These are phyloP conservation scores for Letharia lupina DNA, from an alignment of 495 filamentous ascomycete genomes.

Conservation along the genomic window DNA sequence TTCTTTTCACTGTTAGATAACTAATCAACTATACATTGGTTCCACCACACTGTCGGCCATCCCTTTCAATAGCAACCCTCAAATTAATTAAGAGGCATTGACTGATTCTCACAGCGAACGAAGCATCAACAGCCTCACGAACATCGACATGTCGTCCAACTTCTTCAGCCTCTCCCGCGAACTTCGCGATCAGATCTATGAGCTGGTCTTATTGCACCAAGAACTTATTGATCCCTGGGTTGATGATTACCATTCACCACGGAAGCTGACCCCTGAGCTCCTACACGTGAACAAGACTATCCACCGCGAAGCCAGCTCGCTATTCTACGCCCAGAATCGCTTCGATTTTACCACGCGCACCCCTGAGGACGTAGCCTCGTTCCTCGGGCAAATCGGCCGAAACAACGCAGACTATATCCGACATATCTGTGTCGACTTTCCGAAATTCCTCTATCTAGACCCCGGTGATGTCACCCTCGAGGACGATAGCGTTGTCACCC, in stretches of 20 bases:
- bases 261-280: conserved; percentile 3
- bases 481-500: background rate
- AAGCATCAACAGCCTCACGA: too few relatives aligned
- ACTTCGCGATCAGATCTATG: too few relatives aligned
- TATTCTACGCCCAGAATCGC: conserved; percentile 6
- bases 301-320: conserved; percentile 9
- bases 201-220: too few relatives aligned
- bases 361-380: conserved; percentile 9
- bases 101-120: too few relatives aligned
- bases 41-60: too few relatives aligned
- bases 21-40: too few relatives aligned
- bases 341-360: conserved; percentile 7
- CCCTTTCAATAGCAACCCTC: too few relatives aligned
- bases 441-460: conserved; percentile 5
- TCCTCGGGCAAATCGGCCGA: conserved; percentile 4
- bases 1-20: too few relatives aligned
- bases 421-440: conserved; percentile 3
- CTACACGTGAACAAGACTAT: background rate
- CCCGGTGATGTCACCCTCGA: conserved; percentile 5
- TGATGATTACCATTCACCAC: background rate
- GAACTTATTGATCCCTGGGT: too few relatives aligned
- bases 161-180: too few relatives aligned
- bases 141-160: too few relatives aligned
- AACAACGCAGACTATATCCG: conserved; percentile 12
- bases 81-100: too few relatives aligned